Base-by-base conservation (phyloP, 2,329 filamentous ascomycete species). In the Karstenula rhodostoma region DNA sequence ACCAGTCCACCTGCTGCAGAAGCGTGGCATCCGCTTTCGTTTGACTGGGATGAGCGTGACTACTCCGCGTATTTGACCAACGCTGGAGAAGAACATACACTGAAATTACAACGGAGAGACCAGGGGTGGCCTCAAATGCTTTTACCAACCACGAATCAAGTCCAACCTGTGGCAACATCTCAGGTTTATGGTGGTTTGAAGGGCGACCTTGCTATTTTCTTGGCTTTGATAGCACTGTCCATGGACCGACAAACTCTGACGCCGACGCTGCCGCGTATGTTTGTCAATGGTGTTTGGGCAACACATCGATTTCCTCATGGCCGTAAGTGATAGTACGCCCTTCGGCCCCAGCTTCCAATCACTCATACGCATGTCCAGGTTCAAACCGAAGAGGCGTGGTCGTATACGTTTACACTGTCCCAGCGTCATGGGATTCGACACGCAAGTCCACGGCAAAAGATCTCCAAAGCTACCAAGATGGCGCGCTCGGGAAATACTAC, bases 141-240 rank as follows among this genome's bases (percentile, higher is more conserved):
- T 2, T 43, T 77, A 2, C 73, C 74, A 0, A 59, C 70, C 25
- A 69, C 65, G 1, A 73, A 76, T 44, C 71, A 74, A 37, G 56
- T 47, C 12, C 23, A 4, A 3, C 17, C 29, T 23, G 25, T 13
- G 9, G 35, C 52, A 7, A 43, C 43, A 12, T 48, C 54, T n/a
- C 32, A 10, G n/a, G 1, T 25, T 9, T 66, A 65, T 23, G 73
- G 73, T 9, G 73, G 67, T 0, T 49, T 78, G 3, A 69, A 48
- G 13, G 75, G 76, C 5, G 75, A 78, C 2, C 54, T 78, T 1
- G 62, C 73, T 0, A 71, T 78, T 8, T 70, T 78, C 43, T 61
- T 78, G 0, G 73, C 67, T 1, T 58, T 78, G 1, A 43, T 75
- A 1, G 73, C 73, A 0, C 66, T 77, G 17, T 70, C 75, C 0